Conservation (phyloP, 1,284 basidiomycete genomes). For the Marasmius fiardii region DNA sequence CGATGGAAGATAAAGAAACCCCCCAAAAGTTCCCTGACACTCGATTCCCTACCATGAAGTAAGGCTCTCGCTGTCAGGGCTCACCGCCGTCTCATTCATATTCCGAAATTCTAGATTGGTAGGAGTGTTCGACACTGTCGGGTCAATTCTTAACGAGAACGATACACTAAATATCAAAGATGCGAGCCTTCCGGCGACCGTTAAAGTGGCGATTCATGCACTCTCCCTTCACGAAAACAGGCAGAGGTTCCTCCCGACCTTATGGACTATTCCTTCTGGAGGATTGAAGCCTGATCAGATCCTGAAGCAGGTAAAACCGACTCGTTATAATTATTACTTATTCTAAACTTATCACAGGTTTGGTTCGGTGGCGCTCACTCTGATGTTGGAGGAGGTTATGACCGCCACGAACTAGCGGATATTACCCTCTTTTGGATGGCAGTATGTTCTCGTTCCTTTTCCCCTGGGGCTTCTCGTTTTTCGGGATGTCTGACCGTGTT, state of each 20-base stretch:
- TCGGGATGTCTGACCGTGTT: no score
- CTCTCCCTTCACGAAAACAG: slow-evolving; percentile 26
- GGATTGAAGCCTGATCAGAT: slow-evolving; percentile 12
- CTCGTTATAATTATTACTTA: not conserved
- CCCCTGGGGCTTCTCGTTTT: not conserved
- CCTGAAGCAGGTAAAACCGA: slow-evolving; percentile 18
- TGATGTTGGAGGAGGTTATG: slow-evolving; percentile 21
- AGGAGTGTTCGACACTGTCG: slow-evolving; percentile 28
- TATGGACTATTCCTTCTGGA: slow-evolving; percentile 17
- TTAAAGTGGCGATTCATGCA: slow-evolving; percentile 25
- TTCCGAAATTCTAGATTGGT: slow-evolving; percentile 22
- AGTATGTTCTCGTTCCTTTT: slow-evolving; percentile 12
- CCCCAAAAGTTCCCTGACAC: not conserved
- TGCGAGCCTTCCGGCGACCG: slow-evolving; percentile 16
- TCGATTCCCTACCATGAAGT: not conserved
- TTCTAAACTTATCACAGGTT: slow-evolving; percentile 8
- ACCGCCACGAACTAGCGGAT: slow-evolving; percentile 22
- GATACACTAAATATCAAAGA: slow-evolving; percentile 22
- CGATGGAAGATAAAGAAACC: not conserved
- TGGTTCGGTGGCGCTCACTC: slow-evolving; percentile 23
- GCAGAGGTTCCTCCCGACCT: slow-evolving; percentile 22
- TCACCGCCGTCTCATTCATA: not conserved
- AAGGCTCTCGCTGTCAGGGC: not conserved
- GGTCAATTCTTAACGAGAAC: slow-evolving; percentile 18
- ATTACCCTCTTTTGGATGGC: slow-evolving; percentile 24